Base-by-base conservation (phyloP, 352 stramenopile genomes). In the Peronospora belbahrii region DNA sequence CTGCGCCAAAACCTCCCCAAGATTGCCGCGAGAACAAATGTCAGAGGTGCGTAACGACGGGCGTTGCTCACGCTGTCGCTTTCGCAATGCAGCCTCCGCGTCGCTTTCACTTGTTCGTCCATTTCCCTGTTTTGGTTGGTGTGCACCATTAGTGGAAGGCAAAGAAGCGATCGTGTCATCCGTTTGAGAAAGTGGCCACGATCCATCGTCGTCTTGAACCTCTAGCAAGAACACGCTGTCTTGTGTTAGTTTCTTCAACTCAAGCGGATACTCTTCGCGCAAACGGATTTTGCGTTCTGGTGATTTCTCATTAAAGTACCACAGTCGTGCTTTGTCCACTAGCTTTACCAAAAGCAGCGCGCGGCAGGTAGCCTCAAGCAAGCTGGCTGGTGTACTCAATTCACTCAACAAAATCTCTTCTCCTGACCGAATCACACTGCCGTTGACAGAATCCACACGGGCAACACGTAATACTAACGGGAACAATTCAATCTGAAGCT, bases 151-250 rank as follows among this genome's bases (percentile, higher is more conserved):
- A 30, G 48, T 62, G n/a, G 55, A 69, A 20, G 62, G 54, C 13
- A 48, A 74, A 19, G 48, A 65, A 13, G 51, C 63, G 34, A 67
- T 70, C 22, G 62, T 55, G 45, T 73, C 65, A 20, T 42, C 66
- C 11, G 67, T 67, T 37, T 90, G 79, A 3, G 77, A 94, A 1
- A 94, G 55, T 18, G 82, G 82, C 82, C 82, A 94, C 35, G 79
- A 89, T 1, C 82, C 79, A 37, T 94, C 82, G 6, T 85, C 68
- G 28, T 94, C 82, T 68, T 90, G 82, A 9, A 90, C 46, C 59
- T 94, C 82, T 18, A 94, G 35, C 23, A 94, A 50, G 19, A 94
- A 88, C 0, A 91, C 78, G 36, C 74, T 86, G 6, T 78, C 68
- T 45, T 91, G 77, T 6, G 58, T 86, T 25, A 94, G 35, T 17